Evolutionary conservation across 2,329 filamentous ascomycete species (phyloP).

Genomic region (Xylariaceae sp.): DNA sequence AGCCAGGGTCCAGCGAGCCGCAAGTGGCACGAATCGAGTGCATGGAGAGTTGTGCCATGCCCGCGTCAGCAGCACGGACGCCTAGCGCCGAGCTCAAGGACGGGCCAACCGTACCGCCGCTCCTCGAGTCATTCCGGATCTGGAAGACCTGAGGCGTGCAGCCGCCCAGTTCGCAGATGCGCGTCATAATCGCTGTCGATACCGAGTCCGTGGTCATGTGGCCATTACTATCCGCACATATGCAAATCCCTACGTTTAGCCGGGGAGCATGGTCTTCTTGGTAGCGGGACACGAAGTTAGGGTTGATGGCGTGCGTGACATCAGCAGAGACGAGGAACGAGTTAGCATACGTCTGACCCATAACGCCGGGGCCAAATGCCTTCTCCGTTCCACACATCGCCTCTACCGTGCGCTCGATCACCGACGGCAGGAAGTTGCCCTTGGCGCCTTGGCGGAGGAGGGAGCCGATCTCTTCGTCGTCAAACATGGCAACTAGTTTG

Average conservation of each 20-base stretch:
- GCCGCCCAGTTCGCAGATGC: slow-evolving; percentile 68
- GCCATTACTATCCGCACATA: slow-evolving; percentile 80
- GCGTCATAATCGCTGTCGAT: slow-evolving; percentile 72
- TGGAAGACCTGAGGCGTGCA: slow-evolving; percentile 81
- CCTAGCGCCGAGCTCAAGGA: slow-evolving; percentile 78
- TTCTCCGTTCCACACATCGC: slow-evolving; percentile 41
- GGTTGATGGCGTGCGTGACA: slow-evolving; percentile 89
- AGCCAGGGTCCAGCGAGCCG: slow-evolving; percentile 75
- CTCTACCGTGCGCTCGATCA: slow-evolving; percentile 78
- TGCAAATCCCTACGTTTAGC: slow-evolving; percentile 79
- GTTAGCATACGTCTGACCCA: slow-evolving; percentile 81
- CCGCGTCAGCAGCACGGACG: slow-evolving; percentile 77
- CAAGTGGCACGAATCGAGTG: slow-evolving; percentile 88
- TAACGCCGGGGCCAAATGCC: slow-evolving; percentile 52
- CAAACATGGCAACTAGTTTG: slow-evolving; percentile 90
- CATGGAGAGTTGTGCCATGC: slow-evolving; percentile 90
- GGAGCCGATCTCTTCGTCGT: slow-evolving; percentile 94
- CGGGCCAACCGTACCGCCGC: slow-evolving; percentile 91
- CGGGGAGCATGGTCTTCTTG: slow-evolving; percentile 79
- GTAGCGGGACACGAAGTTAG: slow-evolving; percentile 83
- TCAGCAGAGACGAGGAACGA: slow-evolving; percentile 91
- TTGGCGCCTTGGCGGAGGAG: slow-evolving; percentile 83
- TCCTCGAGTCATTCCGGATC: slow-evolving; percentile 86
- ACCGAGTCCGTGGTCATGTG: slow-evolving; percentile 95
- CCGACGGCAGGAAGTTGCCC: slow-evolving; percentile 78